Percentiles rank a stretch among this genome's conserved stretches.
Conservation (phyloP, 306 rosid genomes). For the Herpetospermum pedunculosum region DNA sequence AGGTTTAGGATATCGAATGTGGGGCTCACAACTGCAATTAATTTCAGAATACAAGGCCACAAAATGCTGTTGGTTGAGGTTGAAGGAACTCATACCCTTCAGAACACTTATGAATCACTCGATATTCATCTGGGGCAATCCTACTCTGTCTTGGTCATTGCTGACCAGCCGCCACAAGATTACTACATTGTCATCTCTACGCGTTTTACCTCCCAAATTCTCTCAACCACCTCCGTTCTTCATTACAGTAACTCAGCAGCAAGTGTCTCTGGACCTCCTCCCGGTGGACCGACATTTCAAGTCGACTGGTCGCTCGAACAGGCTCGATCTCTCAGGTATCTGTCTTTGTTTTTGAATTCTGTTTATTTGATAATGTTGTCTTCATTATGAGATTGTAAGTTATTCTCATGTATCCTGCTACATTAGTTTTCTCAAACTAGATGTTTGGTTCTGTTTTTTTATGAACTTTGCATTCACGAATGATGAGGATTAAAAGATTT, state of each 20-base stretch:
- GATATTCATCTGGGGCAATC: conserved; percentile 81
- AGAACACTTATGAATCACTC: conserved; percentile 61
- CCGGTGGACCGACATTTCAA: conserved; percentile 60
- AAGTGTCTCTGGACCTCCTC: conserved; percentile 46
- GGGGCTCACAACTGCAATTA: conserved; percentile 61
- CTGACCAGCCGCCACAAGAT: conserved; percentile 62
- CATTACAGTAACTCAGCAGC: conserved; percentile 59
- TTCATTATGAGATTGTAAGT: neutral
- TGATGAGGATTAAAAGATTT: neutral
- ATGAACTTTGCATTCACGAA: neutral
- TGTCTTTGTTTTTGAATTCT: neutral
- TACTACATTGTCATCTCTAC: conserved; percentile 62
- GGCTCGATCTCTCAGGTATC: conserved; percentile 64
- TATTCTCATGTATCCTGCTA: neutral
- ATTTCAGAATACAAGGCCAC: conserved; percentile 83
- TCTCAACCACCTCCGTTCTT: conserved; percentile 43
- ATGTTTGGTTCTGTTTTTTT: neutral
- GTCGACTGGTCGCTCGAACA: conserved; percentile 79
- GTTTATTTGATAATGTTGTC: neutral
- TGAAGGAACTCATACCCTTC: conserved; percentile 81
- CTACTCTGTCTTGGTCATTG: conserved; percentile 64
- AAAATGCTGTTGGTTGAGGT: conserved; percentile 69
- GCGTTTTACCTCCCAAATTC: conserved; percentile 54
- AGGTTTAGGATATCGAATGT: conserved; percentile 75
- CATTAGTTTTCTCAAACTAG: neutral